These are phyloP conservation scores for Claviceps cyperi DNA, from an alignment of 2,329 filamentous ascomycete species.

Conservation along the genomic window DNA sequence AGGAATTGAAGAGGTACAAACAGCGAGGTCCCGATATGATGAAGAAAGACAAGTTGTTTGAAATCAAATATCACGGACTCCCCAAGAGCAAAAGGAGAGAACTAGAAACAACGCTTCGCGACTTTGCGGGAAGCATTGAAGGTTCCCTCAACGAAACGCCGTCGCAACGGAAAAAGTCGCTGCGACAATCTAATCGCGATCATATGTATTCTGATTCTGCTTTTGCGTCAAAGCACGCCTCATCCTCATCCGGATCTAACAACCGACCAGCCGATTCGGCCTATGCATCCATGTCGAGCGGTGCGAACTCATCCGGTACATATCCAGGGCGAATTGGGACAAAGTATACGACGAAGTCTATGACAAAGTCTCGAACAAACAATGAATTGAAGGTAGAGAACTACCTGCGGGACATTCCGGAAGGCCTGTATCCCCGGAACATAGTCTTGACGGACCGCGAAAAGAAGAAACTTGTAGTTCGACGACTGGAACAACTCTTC, in stretches of 20 bases:
- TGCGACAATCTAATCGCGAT: slow-evolving; percentile 23
- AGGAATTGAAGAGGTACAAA: slow-evolving; percentile 57
- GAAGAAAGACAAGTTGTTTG: slow-evolving; percentile 65
- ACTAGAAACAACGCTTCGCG: slow-evolving; percentile 56
- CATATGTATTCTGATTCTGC: slow-evolving; percentile 26
- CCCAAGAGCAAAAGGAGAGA: slow-evolving; percentile 61
- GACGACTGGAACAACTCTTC: slow-evolving; percentile 66
- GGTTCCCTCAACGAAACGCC: slow-evolving; percentile 29
- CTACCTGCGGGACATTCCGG: slow-evolving; percentile 59
- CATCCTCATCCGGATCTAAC: slow-evolving; percentile 38
- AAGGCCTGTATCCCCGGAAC: slow-evolving; percentile 49
- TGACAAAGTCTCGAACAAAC: slow-evolving; percentile 20
- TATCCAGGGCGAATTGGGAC: slow-evolving; percentile 23
- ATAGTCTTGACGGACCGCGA: slow-evolving; percentile 54
- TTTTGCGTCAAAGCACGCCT: slow-evolving; percentile 35
- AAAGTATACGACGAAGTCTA: slow-evolving; percentile 19
- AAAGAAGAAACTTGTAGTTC: slow-evolving; percentile 64
- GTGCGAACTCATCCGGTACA: slow-evolving; percentile 28
- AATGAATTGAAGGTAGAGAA: slow-evolving; percentile 49
- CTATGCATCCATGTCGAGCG: slow-evolving; percentile 52
- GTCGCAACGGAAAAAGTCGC: slow-evolving; percentile 25
- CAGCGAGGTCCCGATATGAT: slow-evolving; percentile 51
- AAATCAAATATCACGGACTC: slow-evolving; percentile 65
- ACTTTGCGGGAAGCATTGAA: slow-evolving; percentile 53
- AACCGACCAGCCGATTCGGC: slow-evolving; percentile 44